A percentile compares a stretch with the other conserved stretches of the same genome.
These are phyloP conservation scores for Pezizomycotina sp. DNA, from an alignment of 2,329 filamentous ascomycete genomes.

Conservation along the genomic window DNA sequence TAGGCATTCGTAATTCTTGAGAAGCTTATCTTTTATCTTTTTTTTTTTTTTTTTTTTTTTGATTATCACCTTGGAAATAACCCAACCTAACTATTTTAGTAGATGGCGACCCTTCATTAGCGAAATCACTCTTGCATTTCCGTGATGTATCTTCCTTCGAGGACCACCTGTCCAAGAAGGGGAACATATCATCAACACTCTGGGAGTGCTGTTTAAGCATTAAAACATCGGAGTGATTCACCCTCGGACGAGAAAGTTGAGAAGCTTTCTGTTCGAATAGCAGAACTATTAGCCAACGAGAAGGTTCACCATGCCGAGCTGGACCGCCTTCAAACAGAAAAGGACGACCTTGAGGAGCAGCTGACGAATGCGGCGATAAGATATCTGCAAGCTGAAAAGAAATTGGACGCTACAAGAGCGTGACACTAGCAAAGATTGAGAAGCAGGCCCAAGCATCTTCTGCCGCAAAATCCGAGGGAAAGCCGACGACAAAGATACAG, in stretches of 20 bases:
- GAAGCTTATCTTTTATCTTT: too few species aligned
- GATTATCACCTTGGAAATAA: too few species aligned
- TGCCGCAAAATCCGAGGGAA: conserved; percentile 36
- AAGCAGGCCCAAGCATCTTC: conserved; percentile 51
- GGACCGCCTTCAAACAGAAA: conserved; percentile 59
- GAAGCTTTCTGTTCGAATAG: conserved; percentile 58
- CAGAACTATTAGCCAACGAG: conserved; percentile 58
- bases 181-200: conserved; percentile 47
- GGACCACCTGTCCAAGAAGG: conserved; percentile 60
- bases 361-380: conserved; percentile 76
- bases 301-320: conserved; percentile 65
- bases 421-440: conserved; percentile 80
- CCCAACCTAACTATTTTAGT: too few species aligned
- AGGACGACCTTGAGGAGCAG: conserved; percentile 69
- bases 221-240: conserved; percentile 34
- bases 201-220: conserved; percentile 49
- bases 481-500: conserved; percentile 27
- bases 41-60: too few species aligned
- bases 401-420: conserved; percentile 72
- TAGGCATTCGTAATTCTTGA: conserved; percentile 25
- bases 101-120: too few species aligned
- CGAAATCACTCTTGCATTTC: conserved; percentile 43
- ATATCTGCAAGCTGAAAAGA: conserved; percentile 91
- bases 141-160: conserved; percentile 57
- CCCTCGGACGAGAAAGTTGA: conserved; percentile 49